A percentile compares a stretch with the other conserved stretches of the same genome.
These are phyloP conservation scores for Globisporangium ultimum DNA, from an alignment of 352 stramenopile species.

Conservation along the genomic window DNA sequence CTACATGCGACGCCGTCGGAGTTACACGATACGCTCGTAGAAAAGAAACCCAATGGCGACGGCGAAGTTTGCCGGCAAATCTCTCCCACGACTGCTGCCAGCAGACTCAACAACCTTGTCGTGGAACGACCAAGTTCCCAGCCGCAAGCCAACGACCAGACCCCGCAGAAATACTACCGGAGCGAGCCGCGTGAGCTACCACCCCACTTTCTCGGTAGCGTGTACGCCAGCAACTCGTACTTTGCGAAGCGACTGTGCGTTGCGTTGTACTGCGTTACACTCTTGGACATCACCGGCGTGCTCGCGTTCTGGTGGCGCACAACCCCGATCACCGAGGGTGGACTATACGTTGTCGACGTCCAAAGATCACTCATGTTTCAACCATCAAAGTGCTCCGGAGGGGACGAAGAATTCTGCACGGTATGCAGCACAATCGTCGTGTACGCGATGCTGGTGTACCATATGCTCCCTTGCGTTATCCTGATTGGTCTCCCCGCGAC, in stretches of 20 bases:
- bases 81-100: no score
- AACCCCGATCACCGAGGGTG: conserved; percentile 30
- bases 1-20: no score
- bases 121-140: no score
- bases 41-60: no score
- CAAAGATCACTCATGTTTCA: conserved; percentile 38
- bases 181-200: conserved; percentile 21
- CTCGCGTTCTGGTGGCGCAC: conserved; percentile 35
- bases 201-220: conserved; percentile 35
- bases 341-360: conserved; percentile 44
- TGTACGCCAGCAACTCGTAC: conserved; percentile 75
- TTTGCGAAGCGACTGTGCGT: conserved; percentile 67
- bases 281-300: conserved; percentile 41
- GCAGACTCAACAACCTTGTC: no score
- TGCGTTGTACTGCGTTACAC: conserved; percentile 38
- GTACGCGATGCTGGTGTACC: conserved; percentile 71
- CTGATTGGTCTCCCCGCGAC: conserved; percentile 66
- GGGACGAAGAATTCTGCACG: conserved; percentile 27
- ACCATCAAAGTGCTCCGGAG: conserved; percentile 21
- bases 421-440: conserved; percentile 52
- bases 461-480: conserved; percentile 49
- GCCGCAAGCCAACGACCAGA: no score
- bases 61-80: no score
- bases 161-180: no score
- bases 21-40: no score